These are phyloP conservation scores for Cladorrhinum sp. DNA, from an alignment of 2,329 filamentous ascomycete genomes.

Conservation along the genomic window DNA sequence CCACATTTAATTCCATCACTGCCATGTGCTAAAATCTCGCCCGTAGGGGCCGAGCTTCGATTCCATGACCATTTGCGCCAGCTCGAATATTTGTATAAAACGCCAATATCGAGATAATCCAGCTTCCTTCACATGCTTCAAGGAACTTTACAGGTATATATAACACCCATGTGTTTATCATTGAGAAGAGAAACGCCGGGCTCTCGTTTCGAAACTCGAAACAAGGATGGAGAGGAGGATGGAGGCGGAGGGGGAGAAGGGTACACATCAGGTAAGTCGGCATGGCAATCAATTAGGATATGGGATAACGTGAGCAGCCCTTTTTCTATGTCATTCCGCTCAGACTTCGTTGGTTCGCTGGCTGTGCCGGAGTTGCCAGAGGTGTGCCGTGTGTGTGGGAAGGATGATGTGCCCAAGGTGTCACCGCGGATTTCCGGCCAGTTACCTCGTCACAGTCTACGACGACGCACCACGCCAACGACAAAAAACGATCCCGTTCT, in stretches of 20 bases:
- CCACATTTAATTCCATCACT: background rate
- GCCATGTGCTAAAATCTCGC: background rate
- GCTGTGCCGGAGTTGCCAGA: background rate
- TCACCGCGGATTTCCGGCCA: slow-evolving; percentile 2
- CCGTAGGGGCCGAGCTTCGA: too few species aligned
- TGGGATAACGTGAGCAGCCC: background rate
- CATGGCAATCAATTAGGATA: background rate
- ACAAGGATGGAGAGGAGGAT: background rate
- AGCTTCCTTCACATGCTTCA: background rate
- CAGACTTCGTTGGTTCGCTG: background rate
- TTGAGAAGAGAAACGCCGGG: background rate
- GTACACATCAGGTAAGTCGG: background rate
- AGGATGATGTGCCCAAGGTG: slow-evolving; percentile 4
- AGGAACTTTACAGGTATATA: too few species aligned
- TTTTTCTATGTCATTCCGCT: background rate
- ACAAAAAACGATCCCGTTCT: background rate
- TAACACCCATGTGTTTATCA: too few species aligned
- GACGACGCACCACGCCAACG: background rate
- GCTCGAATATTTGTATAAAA: too few species aligned
- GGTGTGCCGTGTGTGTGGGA: background rate
- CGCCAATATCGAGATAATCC: too few species aligned
- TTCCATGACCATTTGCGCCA: too few species aligned
- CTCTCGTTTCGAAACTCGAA: background rate
- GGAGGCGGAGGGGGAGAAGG: background rate
- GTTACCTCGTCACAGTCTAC: background rate